Conservation (phyloP, 345 rosid genomes). For the Lepidium aucheri region DNA sequence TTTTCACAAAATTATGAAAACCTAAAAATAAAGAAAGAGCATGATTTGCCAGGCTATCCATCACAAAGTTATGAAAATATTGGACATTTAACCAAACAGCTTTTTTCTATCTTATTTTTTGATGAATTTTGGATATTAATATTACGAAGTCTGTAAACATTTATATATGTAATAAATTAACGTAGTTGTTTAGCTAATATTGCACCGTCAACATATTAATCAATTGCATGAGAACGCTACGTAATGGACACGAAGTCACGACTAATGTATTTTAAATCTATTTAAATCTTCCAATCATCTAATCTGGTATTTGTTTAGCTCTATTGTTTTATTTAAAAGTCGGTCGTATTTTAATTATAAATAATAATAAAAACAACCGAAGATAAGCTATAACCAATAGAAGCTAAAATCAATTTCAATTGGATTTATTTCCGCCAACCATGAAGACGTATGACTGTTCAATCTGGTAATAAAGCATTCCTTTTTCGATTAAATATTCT, state of each 20-base stretch:
- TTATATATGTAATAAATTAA: neutral
- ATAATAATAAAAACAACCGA: neutral
- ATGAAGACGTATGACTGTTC: conserved; percentile 18
- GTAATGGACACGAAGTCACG: conserved; percentile 8
- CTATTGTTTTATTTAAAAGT: neutral
- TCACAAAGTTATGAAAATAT: no score
- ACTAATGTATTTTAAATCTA: neutral
- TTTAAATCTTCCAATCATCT: neutral
- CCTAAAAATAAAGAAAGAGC: no score
- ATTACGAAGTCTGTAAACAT: neutral
- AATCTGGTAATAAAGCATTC: conserved; percentile 9
- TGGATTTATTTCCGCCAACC: conserved; percentile 8
- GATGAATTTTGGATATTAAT: no score
- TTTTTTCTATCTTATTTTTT: no score
- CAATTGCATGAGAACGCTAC: conserved; percentile 17
- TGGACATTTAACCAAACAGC: no score
- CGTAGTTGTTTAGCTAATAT: neutral
- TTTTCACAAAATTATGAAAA: no score
- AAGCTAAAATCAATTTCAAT: neutral
- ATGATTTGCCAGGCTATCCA: no score
- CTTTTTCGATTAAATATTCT: neutral
- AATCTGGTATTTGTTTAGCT: neutral
- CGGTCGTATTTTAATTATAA: neutral
- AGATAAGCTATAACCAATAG: neutral
- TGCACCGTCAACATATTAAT: conserved; percentile 8